Evolutionary conservation across 2,329 filamentous ascomycete species (phyloP).

Genomic region (Corinectria fuckeliana): DNA sequence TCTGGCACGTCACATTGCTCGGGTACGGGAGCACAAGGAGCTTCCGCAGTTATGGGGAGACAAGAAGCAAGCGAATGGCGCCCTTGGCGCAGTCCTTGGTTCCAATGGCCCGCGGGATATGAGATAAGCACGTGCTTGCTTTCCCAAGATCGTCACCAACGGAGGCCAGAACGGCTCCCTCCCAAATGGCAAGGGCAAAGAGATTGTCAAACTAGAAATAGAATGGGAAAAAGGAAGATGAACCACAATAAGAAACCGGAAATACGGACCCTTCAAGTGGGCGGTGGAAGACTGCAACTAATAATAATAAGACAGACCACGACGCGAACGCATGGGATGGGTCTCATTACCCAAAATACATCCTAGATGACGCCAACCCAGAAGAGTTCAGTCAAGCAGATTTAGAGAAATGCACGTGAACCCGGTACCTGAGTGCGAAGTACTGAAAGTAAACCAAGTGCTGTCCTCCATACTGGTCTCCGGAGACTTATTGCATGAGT

Average conservation of each 20-base stretch:
- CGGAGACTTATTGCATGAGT: background rate
- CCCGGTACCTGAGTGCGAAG: background rate
- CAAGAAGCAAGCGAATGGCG: conserved; percentile 10
- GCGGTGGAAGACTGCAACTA: background rate
- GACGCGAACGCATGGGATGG: background rate
- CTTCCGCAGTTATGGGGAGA: background rate
- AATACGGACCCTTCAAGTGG: background rate
- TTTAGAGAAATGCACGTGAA: background rate
- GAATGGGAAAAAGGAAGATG: background rate
- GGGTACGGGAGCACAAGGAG: background rate
- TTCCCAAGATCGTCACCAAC: background rate
- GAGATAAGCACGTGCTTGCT: conserved; percentile 25
- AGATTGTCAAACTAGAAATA: background rate
- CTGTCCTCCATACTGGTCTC: too few relatives aligned
- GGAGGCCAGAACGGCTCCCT: background rate
- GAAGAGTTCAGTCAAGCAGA: background rate
- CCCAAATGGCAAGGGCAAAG: background rate
- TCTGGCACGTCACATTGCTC: background rate
- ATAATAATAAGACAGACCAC: background rate
- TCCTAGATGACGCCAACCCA: background rate
- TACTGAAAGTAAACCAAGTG: too few relatives aligned
- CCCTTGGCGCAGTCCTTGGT: background rate
- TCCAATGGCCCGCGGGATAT: conserved; percentile 1
- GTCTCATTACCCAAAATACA: background rate
- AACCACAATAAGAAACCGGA: background rate